These are phyloP conservation scores for Leccinum angustisporum DNA, from an alignment of 1,284 basidiomycete species.

Conservation along the genomic window DNA sequence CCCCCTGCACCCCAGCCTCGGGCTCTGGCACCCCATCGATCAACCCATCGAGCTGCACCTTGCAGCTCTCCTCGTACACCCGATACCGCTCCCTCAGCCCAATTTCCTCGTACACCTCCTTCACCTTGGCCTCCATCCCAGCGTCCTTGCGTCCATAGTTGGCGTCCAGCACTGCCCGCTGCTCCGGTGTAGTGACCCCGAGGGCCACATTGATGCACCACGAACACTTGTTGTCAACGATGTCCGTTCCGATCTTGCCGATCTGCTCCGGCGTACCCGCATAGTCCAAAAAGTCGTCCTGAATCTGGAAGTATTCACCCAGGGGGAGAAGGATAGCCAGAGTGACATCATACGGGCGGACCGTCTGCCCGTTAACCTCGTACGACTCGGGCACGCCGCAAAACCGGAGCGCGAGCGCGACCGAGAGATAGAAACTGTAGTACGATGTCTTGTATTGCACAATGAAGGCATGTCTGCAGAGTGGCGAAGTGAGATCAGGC, in stretches of 20 bases:
- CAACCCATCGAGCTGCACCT: slow-evolving; percentile 55
- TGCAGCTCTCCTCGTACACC: slow-evolving; percentile 67
- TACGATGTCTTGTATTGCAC: slow-evolving; percentile 98
- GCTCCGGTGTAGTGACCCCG: slow-evolving; percentile 52
- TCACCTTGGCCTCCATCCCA: slow-evolving; percentile 57
- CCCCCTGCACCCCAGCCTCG: slow-evolving; percentile 28
- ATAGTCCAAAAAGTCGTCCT: slow-evolving; percentile 97
- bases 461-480: slow-evolving; percentile 81
- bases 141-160: slow-evolving; percentile 88
- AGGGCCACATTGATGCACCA: slow-evolving; percentile 96
- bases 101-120: slow-evolving; percentile 66
- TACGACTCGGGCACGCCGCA: slow-evolving; percentile 66
- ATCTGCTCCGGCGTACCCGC: slow-evolving; percentile 89
- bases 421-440: slow-evolving; percentile 99
- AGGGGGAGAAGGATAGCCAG: slow-evolving; percentile 87
- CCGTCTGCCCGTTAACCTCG: slow-evolving; percentile 31
- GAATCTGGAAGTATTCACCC: slow-evolving; percentile 98
- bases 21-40: slow-evolving; percentile 61
- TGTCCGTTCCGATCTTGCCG: slow-evolving; percentile 98
- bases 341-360: slow-evolving; percentile 77
- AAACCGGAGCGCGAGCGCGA: slow-evolving; percentile 90
- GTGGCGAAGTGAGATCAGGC: neutral
- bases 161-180: slow-evolving; percentile 61
- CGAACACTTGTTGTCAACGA: slow-evolving; percentile 98
- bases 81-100: slow-evolving; percentile 61